These are phyloP conservation scores for Aurantiochytrium sp. DNA, from an alignment of 108 stramenopile species.

Conservation along the genomic window DNA sequence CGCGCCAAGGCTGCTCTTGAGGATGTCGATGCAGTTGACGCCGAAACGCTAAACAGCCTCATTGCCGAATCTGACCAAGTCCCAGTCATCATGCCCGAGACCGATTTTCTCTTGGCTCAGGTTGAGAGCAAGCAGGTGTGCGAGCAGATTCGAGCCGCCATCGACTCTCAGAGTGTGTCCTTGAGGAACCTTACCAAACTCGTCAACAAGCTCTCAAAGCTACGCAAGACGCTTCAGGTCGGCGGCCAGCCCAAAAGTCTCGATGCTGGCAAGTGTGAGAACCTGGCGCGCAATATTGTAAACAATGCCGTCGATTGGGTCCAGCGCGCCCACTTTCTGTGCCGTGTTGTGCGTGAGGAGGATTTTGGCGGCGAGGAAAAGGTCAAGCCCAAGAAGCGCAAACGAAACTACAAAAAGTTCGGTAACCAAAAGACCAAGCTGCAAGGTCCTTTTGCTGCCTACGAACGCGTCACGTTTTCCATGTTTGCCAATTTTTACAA, in stretches of 20 bases:
- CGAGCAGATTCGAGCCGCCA: not conserved
- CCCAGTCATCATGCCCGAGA: not conserved
- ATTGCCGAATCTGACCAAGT: not conserved
- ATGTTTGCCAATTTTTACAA: not conserved
- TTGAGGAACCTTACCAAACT: not conserved
- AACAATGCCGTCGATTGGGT: not conserved
- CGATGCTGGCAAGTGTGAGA: not conserved
- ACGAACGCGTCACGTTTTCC: not conserved
- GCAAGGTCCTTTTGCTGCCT: not conserved
- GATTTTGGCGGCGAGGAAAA: not conserved
- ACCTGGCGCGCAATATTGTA: not conserved
- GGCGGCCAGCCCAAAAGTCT: not conserved
- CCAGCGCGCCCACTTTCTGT: not conserved
- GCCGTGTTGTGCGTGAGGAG: not conserved
- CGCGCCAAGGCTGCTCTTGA: not conserved
- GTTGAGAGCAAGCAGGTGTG: not conserved
- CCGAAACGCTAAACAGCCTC: not conserved
- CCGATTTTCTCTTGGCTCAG: not conserved
- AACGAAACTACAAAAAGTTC: not conserved
- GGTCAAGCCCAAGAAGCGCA: slow-evolving; percentile 10
- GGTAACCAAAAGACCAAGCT: not conserved
- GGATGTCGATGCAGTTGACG: not conserved
- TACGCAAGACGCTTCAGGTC: not conserved
- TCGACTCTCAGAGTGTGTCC: not conserved
- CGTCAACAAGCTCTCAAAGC: not conserved